These are phyloP conservation scores for Auricularia auricula-judae DNA, from an alignment of 768 basidiomycete species.

Conservation along the genomic window DNA sequence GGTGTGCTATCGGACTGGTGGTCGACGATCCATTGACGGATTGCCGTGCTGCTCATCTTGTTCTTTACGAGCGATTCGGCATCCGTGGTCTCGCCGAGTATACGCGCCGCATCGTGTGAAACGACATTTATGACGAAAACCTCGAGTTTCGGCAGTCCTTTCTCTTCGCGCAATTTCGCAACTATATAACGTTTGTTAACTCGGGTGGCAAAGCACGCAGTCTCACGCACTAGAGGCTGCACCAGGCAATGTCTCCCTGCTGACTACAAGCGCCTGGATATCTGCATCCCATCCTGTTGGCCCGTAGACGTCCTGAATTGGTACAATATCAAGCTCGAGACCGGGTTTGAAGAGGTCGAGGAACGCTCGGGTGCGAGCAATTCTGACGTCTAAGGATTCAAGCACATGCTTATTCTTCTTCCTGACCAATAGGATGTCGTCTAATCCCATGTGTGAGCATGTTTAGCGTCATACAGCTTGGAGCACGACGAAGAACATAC, in stretches of 20 bases:
- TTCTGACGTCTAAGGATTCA: constrained; percentile 49
- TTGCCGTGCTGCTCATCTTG: constrained; percentile 93
- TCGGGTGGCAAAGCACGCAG: not conserved
- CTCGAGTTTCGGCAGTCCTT: constrained; percentile 46
- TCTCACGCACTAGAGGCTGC: constrained; percentile 55
- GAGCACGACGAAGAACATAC: constrained; percentile 21
- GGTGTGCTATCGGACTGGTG: constrained; percentile 5
- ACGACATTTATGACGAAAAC: constrained; percentile 86
- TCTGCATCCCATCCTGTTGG: constrained; percentile 82
- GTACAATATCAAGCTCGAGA: constrained; percentile 54
- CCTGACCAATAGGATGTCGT: constrained; percentile 54
- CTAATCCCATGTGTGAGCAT: constrained; percentile 23
- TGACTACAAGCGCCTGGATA: constrained; percentile 88
- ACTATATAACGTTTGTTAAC: constrained; percentile 31
- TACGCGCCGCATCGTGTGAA: constrained; percentile 45
- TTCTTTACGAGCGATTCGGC: constrained; percentile 56
- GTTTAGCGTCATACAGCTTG: not conserved
- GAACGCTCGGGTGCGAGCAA: constrained; percentile 50
- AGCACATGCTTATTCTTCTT: constrained; percentile 63
- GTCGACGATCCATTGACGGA: constrained; percentile 74
- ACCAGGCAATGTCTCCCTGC: constrained; percentile 75
- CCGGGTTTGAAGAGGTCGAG: constrained; percentile 57
- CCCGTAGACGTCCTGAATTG: constrained; percentile 79
- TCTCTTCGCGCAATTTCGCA: constrained; percentile 44
- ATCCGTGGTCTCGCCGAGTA: constrained; percentile 46